Conservation (phyloP, 2,329 filamentous ascomycete genomes). For the Graphiopsis chlorocephala region DNA sequence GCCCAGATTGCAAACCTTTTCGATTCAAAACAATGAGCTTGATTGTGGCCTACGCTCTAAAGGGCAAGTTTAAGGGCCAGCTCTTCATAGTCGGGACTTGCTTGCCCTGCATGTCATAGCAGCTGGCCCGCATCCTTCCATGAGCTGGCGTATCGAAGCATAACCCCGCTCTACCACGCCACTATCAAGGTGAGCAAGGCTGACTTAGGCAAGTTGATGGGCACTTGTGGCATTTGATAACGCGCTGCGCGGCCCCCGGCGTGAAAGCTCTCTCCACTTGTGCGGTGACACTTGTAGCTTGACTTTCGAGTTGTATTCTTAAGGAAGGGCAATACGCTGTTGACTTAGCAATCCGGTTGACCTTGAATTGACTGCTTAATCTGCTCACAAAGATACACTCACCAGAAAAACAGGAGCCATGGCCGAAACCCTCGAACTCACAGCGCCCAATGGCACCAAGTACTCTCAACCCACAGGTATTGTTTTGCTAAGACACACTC, state of each 20-base stretch:
- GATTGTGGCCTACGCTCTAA: neutral
- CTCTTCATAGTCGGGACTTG: neutral
- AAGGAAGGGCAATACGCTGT: neutral
- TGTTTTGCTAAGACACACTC: neutral
- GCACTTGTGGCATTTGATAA: neutral
- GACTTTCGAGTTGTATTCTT: neutral
- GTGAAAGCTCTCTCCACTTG: neutral
- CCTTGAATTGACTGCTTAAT: neutral
- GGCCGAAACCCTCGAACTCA: constrained; percentile 53
- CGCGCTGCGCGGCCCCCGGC: neutral
- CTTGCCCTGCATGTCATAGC: constrained; percentile 6
- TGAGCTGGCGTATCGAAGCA: constrained; percentile 1
- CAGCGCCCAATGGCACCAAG: constrained; percentile 70
- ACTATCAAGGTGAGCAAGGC: constrained; percentile 2
- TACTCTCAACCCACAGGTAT: constrained; percentile 64
- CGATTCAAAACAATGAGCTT: neutral
- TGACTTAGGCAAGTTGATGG: constrained; percentile 14
- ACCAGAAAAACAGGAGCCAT: neutral
- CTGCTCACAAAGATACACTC: neutral
- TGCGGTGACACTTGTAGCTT: neutral
- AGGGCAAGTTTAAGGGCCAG: constrained; percentile 1
- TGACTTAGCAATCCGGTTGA: neutral
- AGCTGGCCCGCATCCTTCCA: neutral
- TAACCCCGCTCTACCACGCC: constrained; percentile 13
- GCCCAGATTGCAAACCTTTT: neutral